Evolutionary conservation across 768 basidiomycete species (phyloP).

Genomic region (Amanita rubescens): DNA sequence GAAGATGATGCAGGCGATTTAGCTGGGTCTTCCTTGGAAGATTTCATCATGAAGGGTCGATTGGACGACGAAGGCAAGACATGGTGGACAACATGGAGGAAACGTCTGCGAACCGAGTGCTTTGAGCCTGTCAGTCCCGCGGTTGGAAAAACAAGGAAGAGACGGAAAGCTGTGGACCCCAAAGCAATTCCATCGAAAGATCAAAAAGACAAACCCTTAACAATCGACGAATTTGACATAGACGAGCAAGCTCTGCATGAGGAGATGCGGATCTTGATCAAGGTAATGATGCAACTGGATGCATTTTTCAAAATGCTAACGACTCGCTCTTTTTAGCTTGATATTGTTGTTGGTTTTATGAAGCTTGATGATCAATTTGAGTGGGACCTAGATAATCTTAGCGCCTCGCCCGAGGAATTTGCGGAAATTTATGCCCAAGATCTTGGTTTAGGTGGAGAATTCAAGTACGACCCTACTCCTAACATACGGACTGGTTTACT

Average conservation of each 20-base stretch:
- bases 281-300: too few relatives aligned
- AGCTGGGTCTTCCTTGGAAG: conserved; percentile 10
- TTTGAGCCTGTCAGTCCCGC: conserved; percentile 16
- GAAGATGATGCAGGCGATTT: conserved; percentile 23
- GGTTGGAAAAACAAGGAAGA: conserved; percentile 15
- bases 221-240: conserved; percentile 55
- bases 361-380: conserved; percentile 97
- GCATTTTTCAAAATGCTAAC: too few relatives aligned
- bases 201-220: conserved; percentile 43
- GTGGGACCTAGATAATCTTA: conserved; percentile 85
- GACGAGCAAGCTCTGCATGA: conserved; percentile 64
- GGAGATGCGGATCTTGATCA: conserved; percentile 88
- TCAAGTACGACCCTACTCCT: conserved; percentile 52
- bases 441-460: conserved; percentile 86
- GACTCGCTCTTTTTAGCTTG: conserved; percentile 49
- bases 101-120: conserved; percentile 35
- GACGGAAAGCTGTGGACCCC: conserved; percentile 20
- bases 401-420: conserved; percentile 86
- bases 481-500: conserved; percentile 2
- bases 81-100: conserved; percentile 76
- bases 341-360: conserved; percentile 89
- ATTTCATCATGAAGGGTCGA: conserved; percentile 25
- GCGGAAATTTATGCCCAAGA: conserved; percentile 83
- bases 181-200: conserved; percentile 21
- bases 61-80: conserved; percentile 41